These are phyloP conservation scores for Syncephalastrum monosporum DNA, from an alignment of 371 early-diverging fungal species.

Conservation along the genomic window DNA sequence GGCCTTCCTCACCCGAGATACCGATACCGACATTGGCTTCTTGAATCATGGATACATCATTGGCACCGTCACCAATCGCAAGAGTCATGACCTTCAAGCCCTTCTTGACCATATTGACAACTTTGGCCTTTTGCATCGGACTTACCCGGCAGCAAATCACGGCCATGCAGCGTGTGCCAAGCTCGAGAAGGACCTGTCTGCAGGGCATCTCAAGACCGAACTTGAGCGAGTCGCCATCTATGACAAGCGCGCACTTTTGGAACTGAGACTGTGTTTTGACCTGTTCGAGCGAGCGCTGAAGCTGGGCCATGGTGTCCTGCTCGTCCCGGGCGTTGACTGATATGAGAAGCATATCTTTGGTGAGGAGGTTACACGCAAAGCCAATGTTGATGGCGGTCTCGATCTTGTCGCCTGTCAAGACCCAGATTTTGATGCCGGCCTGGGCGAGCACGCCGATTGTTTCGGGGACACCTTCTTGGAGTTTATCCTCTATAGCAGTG, in stretches of 20 bases:
- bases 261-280: constrained; percentile 28
- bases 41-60: constrained; percentile 94
- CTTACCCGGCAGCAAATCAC: constrained; percentile 88
- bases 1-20: constrained; percentile 91
- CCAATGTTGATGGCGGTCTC: constrained; percentile 99
- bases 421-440: constrained; percentile 96
- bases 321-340: constrained; percentile 66
- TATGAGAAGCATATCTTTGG: constrained; percentile 64
- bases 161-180: constrained; percentile 71
- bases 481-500: constrained; percentile 89
- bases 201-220: constrained; percentile 68
- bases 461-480: constrained; percentile 95
- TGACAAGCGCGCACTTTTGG: constrained; percentile 72
- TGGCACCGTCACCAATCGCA: constrained; percentile 92
- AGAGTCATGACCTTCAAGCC: constrained; percentile 73
- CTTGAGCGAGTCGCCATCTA: constrained; percentile 90
- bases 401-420: constrained; percentile 99
- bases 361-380: constrained; percentile 80
- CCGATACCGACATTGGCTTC: constrained; percentile 91
- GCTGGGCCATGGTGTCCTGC: constrained; percentile 62
- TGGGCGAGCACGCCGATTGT: constrained; percentile 84
- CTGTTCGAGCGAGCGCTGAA: constrained; percentile 33
- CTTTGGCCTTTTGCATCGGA: constrained; percentile 89
- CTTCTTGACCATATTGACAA: constrained; percentile 61
- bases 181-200: constrained; percentile 61